Evolutionary conservation across 768 basidiomycete genomes (phyloP).

Genomic region (Phaeotremella fagi): DNA sequence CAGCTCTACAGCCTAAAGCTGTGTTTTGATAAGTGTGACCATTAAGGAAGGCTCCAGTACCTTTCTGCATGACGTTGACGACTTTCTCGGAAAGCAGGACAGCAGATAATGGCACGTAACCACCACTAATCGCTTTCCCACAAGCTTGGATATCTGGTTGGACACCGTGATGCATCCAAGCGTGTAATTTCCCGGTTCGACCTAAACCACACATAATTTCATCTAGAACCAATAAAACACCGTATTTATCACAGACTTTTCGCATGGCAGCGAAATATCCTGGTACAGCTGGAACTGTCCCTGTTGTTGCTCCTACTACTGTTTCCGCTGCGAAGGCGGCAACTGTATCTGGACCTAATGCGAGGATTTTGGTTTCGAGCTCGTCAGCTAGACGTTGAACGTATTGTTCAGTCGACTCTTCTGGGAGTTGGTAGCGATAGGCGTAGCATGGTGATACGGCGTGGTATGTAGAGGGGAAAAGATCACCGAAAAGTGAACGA

Average conservation of each 20-base stretch:
- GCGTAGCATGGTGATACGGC: constrained; percentile 85
- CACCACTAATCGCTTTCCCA: constrained; percentile 85
- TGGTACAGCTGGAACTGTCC: constrained; percentile 69
- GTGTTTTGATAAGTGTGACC: constrained; percentile 55
- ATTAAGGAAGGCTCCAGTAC: constrained; percentile 36
- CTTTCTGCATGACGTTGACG: constrained; percentile 62
- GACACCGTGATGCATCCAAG: constrained; percentile 71
- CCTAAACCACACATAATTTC: constrained; percentile 93
- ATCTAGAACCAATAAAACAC: constrained; percentile 80
- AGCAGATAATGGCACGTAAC: constrained; percentile 73
- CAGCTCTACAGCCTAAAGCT: constrained; percentile 65
- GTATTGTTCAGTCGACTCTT: constrained; percentile 74
- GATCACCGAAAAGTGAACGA: constrained; percentile 38
- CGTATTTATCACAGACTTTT: constrained; percentile 61
- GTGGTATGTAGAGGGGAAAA: constrained; percentile 54
- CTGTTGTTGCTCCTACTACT: constrained; percentile 80
- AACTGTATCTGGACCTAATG: constrained; percentile 74
- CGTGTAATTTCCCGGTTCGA: constrained; percentile 80
- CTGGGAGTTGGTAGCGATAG: constrained; percentile 65
- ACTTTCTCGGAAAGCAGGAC: constrained; percentile 69
- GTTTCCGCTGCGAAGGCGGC: constrained; percentile 56
- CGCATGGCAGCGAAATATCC: constrained; percentile 69
- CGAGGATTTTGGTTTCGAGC: constrained; percentile 77
- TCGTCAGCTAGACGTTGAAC: constrained; percentile 72
- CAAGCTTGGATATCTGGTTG: constrained; percentile 81